Conservation (phyloP, 768 basidiomycete genomes). For the Phallus indusiatus region DNA sequence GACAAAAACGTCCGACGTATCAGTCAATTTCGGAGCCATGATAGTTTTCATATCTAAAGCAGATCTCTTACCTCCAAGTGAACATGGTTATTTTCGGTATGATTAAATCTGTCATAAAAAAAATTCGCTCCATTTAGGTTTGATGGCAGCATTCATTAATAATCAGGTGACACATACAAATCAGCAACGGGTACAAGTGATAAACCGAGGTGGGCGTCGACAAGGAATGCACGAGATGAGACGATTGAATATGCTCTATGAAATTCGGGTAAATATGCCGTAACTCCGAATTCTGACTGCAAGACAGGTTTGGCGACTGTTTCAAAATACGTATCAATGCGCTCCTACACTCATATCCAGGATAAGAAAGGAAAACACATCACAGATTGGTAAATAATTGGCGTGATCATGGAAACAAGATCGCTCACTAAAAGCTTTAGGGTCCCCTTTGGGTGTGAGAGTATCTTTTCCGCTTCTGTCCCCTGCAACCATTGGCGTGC, state of each 20-base stretch:
- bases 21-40: not conserved
- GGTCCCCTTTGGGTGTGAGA: not conserved
- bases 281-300: constrained; percentile 1
- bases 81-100: constrained; percentile 55
- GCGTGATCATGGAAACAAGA: not conserved
- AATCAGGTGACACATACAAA: constrained; percentile 32
- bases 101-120: constrained; percentile 61
- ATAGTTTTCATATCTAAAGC: not conserved
- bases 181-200: constrained; percentile 84
- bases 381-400: not conserved
- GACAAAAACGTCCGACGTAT: not conserved
- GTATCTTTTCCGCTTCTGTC: constrained; percentile 6
- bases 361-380: not conserved
- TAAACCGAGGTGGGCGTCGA: constrained; percentile 73
- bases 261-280: constrained; percentile 28
- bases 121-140: not conserved
- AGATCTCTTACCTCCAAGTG: constrained; percentile 53
- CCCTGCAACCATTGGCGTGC: constrained; percentile 6
- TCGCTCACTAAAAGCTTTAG: not conserved
- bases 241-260: constrained; percentile 55
- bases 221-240: constrained; percentile 72
- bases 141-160: constrained; percentile 19
- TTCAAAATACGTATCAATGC: constrained; percentile 3
- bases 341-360: not conserved
- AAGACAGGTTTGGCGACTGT: constrained; percentile 5